These are phyloP conservation scores for Quercus aquifolioides DNA, from an alignment of 306 rosid species.

Conservation along the genomic window DNA sequence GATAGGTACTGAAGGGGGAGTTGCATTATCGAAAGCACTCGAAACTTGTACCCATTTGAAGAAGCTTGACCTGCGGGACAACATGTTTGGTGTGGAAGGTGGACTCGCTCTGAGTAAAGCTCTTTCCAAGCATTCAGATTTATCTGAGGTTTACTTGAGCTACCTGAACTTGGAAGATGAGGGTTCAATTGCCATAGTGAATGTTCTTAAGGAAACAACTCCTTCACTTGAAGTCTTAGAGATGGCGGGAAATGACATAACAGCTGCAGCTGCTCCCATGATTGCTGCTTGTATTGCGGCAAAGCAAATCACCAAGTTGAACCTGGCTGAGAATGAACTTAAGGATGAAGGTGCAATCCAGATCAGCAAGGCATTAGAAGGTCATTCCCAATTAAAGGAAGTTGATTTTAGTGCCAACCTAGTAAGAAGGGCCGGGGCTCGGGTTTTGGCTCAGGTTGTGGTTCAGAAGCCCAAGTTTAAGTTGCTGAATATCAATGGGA, in stretches of 20 bases:
- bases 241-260: constrained; percentile 87
- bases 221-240: constrained; percentile 79
- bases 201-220: constrained; percentile 70
- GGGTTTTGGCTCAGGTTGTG: constrained; percentile 60
- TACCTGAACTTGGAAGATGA: constrained; percentile 86
- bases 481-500: constrained; percentile 70
- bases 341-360: constrained; percentile 82
- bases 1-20: constrained; percentile 76
- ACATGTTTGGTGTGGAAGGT: constrained; percentile 85
- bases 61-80: constrained; percentile 89
- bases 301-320: constrained; percentile 58
- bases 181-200: constrained; percentile 62
- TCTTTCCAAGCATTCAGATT: constrained; percentile 50
- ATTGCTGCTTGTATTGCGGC: constrained; percentile 56
- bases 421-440: constrained; percentile 73
- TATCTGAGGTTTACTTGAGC: constrained; percentile 76
- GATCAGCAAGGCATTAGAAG: constrained; percentile 62
- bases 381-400: constrained; percentile 54
- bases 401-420: constrained; percentile 72
- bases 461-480: constrained; percentile 64
- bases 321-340: constrained; percentile 80
- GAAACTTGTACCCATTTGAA: constrained; percentile 48
- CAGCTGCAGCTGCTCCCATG: constrained; percentile 61
- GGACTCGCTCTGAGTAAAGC: constrained; percentile 80
- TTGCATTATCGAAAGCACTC: constrained; percentile 68